Evolutionary conservation across 2,329 filamentous ascomycete species (phyloP).

Genomic region (Scedosporium minutisporum): DNA sequence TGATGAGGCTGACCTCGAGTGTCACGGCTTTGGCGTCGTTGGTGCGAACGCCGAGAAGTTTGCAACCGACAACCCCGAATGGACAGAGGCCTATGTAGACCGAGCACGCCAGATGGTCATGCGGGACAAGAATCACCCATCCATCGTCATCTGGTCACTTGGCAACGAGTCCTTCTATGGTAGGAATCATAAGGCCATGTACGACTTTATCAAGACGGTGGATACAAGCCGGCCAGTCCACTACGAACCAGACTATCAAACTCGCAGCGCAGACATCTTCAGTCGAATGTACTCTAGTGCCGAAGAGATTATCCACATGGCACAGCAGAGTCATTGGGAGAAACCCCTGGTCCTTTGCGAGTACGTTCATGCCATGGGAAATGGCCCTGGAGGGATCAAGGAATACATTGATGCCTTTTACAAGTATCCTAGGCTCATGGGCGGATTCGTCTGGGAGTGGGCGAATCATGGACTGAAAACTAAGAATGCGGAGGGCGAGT

Average conservation of each 20-base stretch:
- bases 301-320: conserved; percentile 30
- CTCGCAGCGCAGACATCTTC: conserved; percentile 51
- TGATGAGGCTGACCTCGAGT: conserved; percentile 46
- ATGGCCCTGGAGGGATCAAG: conserved; percentile 56
- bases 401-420: conserved; percentile 61
- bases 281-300: conserved; percentile 56
- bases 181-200: conserved; percentile 58
- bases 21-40: conserved; percentile 36
- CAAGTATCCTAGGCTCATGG: conserved; percentile 39
- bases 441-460: conserved; percentile 59
- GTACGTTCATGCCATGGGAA: conserved; percentile 58
- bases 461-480: conserved; percentile 44
- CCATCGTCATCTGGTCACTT: conserved; percentile 60
- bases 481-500: conserved; percentile 29
- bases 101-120: conserved; percentile 54
- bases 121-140: conserved; percentile 51
- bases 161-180: conserved; percentile 67
- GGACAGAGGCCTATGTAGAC: conserved; percentile 57
- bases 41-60: conserved; percentile 30
- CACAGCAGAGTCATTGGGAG: conserved; percentile 29
- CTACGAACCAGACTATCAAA: conserved; percentile 53
- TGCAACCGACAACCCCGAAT: conserved; percentile 50
- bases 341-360: conserved; percentile 52
- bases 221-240: conserved; percentile 52
- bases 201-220: conserved; percentile 46